Conservation (phyloP, 768 basidiomycete species). For the Naganishia antarctica region DNA sequence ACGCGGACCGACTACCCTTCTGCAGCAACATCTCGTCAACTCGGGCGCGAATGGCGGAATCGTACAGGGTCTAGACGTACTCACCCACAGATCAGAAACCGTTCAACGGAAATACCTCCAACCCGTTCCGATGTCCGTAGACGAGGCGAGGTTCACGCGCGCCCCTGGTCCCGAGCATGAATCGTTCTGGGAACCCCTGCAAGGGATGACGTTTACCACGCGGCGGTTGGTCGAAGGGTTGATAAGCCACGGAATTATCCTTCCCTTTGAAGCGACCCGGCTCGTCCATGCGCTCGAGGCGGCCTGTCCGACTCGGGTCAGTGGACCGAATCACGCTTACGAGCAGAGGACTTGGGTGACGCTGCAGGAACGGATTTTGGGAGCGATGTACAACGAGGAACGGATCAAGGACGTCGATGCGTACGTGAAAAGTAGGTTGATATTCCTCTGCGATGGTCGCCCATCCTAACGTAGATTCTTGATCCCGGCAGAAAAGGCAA, state of each 20-base stretch:
- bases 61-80: neutral
- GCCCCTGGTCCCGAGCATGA: too few relatives aligned
- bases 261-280: slow-evolving; percentile 30
- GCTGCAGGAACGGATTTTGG: slow-evolving; percentile 39
- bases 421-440: slow-evolving; percentile 37
- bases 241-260: slow-evolving; percentile 40
- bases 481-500: neutral
- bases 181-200: neutral
- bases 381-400: slow-evolving; percentile 41
- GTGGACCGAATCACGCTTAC: neutral
- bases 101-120: slow-evolving; percentile 11
- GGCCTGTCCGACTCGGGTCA: neutral
- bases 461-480: too few relatives aligned
- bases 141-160: too few relatives aligned
- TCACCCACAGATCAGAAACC: slow-evolving; percentile 11
- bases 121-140: neutral
- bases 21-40: neutral
- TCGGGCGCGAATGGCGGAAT: slow-evolving; percentile 4
- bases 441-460: neutral
- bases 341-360: neutral
- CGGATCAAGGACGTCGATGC: slow-evolving; percentile 35
- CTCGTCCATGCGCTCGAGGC: slow-evolving; percentile 28
- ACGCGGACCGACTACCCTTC: neutral
- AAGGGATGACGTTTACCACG: slow-evolving; percentile 30
- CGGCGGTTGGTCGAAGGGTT: slow-evolving; percentile 44